Conservation (phyloP, 2,329 filamentous ascomycete genomes). For the Colletotrichum lupini region DNA sequence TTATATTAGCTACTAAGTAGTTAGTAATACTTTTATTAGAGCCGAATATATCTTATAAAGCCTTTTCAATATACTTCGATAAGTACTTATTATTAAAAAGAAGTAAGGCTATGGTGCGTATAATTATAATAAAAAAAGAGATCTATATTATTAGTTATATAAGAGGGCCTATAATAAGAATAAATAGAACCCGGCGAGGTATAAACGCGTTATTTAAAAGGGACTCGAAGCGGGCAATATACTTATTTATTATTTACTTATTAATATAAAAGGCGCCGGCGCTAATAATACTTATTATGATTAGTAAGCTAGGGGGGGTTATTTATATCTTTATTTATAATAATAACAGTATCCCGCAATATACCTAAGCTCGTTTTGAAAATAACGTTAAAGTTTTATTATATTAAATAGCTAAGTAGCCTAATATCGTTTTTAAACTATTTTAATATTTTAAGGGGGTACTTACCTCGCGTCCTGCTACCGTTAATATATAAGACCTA, state of each 20-base stretch:
- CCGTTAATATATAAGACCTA: constrained; percentile 34
- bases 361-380: constrained; percentile 11
- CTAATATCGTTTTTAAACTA: constrained; percentile 39
- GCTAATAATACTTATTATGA: neutral
- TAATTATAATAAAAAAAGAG: neutral
- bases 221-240: constrained; percentile 3
- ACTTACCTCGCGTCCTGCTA: constrained; percentile 44
- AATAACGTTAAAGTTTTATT: constrained; percentile 18
- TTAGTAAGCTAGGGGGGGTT: neutral
- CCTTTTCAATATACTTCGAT: constrained; percentile 9
- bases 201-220: neutral
- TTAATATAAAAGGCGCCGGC: constrained; percentile 5
- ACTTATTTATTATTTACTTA: constrained; percentile 8
- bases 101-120: neutral
- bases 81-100: constrained; percentile 9
- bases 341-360: neutral
- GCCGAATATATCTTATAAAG: neutral
- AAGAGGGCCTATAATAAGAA: neutral
- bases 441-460: constrained; percentile 42
- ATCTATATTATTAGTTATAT: constrained; percentile 11
- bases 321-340: neutral
- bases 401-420: neutral
- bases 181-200: neutral
- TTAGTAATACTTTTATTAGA: neutral
- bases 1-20: neutral